Conservation (phyloP, 257 asterid species). For the Solanum pennellii region DNA sequence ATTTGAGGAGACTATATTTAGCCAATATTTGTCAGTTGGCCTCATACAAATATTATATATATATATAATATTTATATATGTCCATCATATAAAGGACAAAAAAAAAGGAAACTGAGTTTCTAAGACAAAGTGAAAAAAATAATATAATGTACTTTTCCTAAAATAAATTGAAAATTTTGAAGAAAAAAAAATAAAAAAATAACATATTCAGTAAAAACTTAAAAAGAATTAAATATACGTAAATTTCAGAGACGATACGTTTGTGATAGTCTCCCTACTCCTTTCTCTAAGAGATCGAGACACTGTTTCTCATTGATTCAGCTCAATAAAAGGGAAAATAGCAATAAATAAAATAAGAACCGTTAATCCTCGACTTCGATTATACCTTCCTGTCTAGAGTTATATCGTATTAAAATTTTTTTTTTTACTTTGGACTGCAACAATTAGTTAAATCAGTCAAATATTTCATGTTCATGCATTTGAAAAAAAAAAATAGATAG, state of each 20-base stretch:
- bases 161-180: neutral
- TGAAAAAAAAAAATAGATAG: neutral
- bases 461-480: neutral
- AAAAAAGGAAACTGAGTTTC: neutral
- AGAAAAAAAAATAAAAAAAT: neutral
- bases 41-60: neutral
- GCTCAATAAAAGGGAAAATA: neutral
- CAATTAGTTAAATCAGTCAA: neutral
- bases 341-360: neutral
- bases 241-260: fast-evolving
- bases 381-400: neutral
- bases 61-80: neutral
- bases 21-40: neutral
- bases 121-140: neutral
- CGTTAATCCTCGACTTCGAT: neutral
- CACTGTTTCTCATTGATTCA: neutral
- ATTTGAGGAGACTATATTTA: neutral
- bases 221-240: neutral
- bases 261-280: neutral
- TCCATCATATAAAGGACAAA: neutral
- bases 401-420: neutral
- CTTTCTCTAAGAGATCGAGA: neutral
- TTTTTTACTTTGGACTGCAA: neutral
- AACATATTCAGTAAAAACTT: neutral
- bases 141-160: neutral